A percentile compares a stretch with the other conserved stretches of the same genome.
These are phyloP conservation scores for Powellomyces hirtus DNA, from an alignment of 192 early-diverging fungal genomes.

Conservation along the genomic window DNA sequence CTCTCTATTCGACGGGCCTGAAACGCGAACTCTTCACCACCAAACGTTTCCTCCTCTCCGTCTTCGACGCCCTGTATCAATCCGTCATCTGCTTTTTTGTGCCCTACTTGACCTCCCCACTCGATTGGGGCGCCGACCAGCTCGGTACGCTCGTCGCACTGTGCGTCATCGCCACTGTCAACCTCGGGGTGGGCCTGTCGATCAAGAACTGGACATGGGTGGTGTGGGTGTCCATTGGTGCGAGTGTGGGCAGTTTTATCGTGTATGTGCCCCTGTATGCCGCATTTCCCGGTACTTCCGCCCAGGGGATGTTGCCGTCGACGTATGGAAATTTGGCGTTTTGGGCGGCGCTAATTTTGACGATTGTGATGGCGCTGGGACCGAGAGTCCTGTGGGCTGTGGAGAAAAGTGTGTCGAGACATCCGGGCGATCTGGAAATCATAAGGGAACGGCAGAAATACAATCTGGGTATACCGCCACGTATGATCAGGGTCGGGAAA, in stretches of 20 bases:
- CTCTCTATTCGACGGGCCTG: slow-evolving; percentile 79
- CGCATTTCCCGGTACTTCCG: slow-evolving; percentile 48
- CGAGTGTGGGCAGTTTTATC: slow-evolving; percentile 68
- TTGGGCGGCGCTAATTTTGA: slow-evolving; percentile 62
- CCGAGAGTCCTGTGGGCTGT: slow-evolving; percentile 63
- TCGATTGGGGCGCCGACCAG: slow-evolving; percentile 51
- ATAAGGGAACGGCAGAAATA: slow-evolving; percentile 36
- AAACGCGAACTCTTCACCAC: slow-evolving; percentile 75
- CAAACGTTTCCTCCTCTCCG: slow-evolving; percentile 77
- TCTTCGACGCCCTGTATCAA: slow-evolving; percentile 92
- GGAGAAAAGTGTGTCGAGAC: slow-evolving; percentile 5
- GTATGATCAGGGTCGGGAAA: not conserved
- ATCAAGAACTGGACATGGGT: slow-evolving; percentile 87
- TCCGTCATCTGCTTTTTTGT: slow-evolving; percentile 80
- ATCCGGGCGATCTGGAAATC: slow-evolving; percentile 31
- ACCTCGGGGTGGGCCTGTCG: slow-evolving; percentile 73
- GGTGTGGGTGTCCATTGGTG: slow-evolving; percentile 58
- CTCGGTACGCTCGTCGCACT: slow-evolving; percentile 80
- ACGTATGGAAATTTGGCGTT: slow-evolving; percentile 69
- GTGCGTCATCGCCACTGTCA: slow-evolving; percentile 77
- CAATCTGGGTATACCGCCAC: slow-evolving; percentile 15
- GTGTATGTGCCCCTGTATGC: slow-evolving; percentile 70
- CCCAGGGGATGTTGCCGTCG: slow-evolving; percentile 65
- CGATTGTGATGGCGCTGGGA: slow-evolving; percentile 63
- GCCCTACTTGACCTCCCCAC: slow-evolving; percentile 62